These are phyloP conservation scores for Podaxis mareebaensis DNA, from an alignment of 768 basidiomycete genomes.

Conservation along the genomic window DNA sequence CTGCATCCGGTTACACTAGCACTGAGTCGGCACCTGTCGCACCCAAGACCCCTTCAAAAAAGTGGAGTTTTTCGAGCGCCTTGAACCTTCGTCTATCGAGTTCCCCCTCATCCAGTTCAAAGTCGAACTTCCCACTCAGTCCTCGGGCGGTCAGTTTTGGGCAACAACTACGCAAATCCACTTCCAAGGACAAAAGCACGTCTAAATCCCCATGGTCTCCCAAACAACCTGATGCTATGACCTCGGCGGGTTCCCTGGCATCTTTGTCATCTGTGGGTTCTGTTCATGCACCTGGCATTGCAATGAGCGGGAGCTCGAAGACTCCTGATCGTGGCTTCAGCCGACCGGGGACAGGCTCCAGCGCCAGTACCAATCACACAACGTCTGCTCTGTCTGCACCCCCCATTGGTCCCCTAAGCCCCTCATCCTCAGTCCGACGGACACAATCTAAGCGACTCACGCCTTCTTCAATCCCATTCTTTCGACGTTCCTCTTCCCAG, in stretches of 20 bases:
- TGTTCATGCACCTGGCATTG: constrained; percentile 48
- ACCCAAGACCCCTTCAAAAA: constrained; percentile 87
- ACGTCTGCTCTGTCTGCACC: constrained; percentile 55
- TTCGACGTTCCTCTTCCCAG: constrained; percentile 88
- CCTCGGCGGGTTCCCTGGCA: constrained; percentile 72
- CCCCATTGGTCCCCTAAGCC: constrained; percentile 66
- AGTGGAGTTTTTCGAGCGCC: constrained; percentile 93
- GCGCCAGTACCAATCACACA: constrained; percentile 66
- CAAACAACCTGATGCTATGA: constrained; percentile 74
- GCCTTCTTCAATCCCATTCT: constrained; percentile 92
- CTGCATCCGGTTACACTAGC: constrained; percentile 39
- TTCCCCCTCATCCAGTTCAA: constrained; percentile 61
- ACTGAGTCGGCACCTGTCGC: constrained; percentile 37
- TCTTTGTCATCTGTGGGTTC: constrained; percentile 78
- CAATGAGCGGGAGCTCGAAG: constrained; percentile 45
- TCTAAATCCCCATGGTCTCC: constrained; percentile 64
- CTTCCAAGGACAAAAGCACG: constrained; percentile 64
- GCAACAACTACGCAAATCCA: constrained; percentile 67
- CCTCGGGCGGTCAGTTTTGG: constrained; percentile 68
- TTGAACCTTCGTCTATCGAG: constrained; percentile 73
- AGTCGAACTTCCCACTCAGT: constrained; percentile 56
- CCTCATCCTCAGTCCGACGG: constrained; percentile 66
- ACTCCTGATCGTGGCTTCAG: constrained; percentile 67
- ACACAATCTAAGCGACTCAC: constrained; percentile 81
- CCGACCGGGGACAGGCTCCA: constrained; percentile 76